These are phyloP conservation scores for Scleroderma bovista DNA, from an alignment of 768 basidiomycete species.

Conservation along the genomic window DNA sequence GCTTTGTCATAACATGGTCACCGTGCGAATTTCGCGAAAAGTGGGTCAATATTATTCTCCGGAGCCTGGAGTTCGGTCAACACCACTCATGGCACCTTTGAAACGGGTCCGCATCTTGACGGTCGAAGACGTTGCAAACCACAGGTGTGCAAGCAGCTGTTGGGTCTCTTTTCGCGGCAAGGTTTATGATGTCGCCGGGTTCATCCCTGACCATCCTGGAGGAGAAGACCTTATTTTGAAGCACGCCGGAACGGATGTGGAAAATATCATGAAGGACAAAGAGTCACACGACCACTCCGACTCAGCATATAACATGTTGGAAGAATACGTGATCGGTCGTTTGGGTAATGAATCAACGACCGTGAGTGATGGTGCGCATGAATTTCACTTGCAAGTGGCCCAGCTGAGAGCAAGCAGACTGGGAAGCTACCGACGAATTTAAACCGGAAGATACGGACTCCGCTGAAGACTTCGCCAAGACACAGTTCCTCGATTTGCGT, in stretches of 20 bases:
- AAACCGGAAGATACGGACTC: constrained; percentile 87
- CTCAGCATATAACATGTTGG: constrained; percentile 86
- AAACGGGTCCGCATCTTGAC: constrained; percentile 72
- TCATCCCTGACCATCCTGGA: constrained; percentile 87
- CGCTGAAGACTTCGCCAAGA: constrained; percentile 77
- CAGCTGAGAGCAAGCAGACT: constrained; percentile 46
- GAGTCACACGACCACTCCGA: constrained; percentile 86
- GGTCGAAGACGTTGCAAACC: constrained; percentile 62
- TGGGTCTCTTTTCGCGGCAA: constrained; percentile 79
- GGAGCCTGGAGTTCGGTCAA: constrained; percentile 2
- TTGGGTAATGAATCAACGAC: constrained; percentile 69
- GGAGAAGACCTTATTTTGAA: constrained; percentile 87
- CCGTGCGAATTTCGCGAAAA: constrained; percentile 8
- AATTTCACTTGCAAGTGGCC: neutral
- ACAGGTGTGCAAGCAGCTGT: constrained; percentile 58
- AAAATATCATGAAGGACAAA: constrained; percentile 71
- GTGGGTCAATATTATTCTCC: constrained; percentile 12
- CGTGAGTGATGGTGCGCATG: constrained; percentile 68
- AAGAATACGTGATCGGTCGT: constrained; percentile 81
- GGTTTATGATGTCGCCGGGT: constrained; percentile 86
- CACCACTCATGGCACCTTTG: constrained; percentile 44
- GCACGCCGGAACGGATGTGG: constrained; percentile 82
- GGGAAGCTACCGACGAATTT: constrained; percentile 87
- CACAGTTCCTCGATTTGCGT: constrained; percentile 85
- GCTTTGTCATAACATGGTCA: neutral